phyloP scores from a whole-genome alignment of 192 early-diverging fungal species.

The Chytriomyces sp. region DNA sequence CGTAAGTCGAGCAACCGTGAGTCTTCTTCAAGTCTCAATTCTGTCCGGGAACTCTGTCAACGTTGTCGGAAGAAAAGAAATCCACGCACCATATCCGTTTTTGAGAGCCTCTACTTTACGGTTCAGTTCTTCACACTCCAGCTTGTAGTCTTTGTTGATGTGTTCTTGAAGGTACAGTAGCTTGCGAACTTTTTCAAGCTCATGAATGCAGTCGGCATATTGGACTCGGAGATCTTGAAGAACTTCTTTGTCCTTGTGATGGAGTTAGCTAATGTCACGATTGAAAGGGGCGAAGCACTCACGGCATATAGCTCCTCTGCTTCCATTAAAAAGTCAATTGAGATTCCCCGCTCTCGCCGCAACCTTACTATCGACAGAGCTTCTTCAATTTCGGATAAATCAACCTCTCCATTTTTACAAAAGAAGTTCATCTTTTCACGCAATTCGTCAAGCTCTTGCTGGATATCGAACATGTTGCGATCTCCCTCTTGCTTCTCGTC shows the following conservation, averaged over 20 bases:
- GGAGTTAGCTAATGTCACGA: not conserved
- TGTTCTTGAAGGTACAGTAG: slow-evolving; percentile 57
- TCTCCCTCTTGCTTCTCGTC: slow-evolving; percentile 37
- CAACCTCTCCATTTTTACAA: slow-evolving; percentile 42
- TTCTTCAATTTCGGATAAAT: slow-evolving; percentile 54
- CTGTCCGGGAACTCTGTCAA: slow-evolving; percentile 22
- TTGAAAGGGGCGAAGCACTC: not conserved
- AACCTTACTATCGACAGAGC: slow-evolving; percentile 50
- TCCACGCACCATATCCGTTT: slow-evolving; percentile 59
- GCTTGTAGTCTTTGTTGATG: slow-evolving; percentile 60
- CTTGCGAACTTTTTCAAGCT: slow-evolving; percentile 55
- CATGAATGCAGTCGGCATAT: slow-evolving; percentile 57
- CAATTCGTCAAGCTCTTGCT: slow-evolving; percentile 44
- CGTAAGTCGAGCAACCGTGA: slow-evolving; percentile 52
- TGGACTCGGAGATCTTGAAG: slow-evolving; percentile 56
- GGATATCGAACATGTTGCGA: slow-evolving; percentile 35
- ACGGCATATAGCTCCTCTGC: slow-evolving; percentile 40
- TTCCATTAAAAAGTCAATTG: slow-evolving; percentile 44
- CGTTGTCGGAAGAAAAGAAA: slow-evolving; percentile 1
- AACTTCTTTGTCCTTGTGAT: slow-evolving; percentile 48
- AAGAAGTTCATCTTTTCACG: slow-evolving; percentile 35
- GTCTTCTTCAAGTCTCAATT: slow-evolving; percentile 59
- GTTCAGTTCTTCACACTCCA: slow-evolving; percentile 49
- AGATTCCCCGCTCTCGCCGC: slow-evolving; percentile 43
- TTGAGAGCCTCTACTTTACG: slow-evolving; percentile 47